A percentile compares a stretch with the other conserved stretches of the same genome.
Conservation (phyloP, 192 early-diverging fungal genomes). For the Linnemannia zychae region DNA sequence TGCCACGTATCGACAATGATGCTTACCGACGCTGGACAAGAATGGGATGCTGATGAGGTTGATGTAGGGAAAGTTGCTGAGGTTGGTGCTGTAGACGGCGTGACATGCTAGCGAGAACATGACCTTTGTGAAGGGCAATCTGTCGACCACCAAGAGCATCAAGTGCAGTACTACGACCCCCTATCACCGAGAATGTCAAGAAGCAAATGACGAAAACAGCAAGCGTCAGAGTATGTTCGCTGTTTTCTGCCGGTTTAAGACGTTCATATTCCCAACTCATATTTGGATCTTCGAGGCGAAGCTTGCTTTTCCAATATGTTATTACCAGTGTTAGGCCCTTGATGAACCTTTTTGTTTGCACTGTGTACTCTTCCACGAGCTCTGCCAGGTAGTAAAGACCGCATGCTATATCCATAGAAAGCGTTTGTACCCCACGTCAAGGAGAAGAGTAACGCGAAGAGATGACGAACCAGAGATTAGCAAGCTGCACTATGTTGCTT, state of each 20-base stretch:
- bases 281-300: neutral
- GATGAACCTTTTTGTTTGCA: slow-evolving; percentile 81
- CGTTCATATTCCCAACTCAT: neutral
- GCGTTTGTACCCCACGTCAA: neutral
- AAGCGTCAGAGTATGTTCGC: neutral
- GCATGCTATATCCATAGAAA: slow-evolving; percentile 68
- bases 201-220: no score
- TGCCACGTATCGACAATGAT: neutral
- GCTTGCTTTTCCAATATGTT: neutral
- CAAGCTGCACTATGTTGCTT: neutral
- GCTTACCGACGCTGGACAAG: slow-evolving; percentile 84
- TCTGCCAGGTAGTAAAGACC: slow-evolving; percentile 84
- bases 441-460: neutral
- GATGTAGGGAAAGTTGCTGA: slow-evolving; percentile 88
- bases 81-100: slow-evolving; percentile 83
- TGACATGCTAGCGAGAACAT: slow-evolving; percentile 82
- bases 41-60: slow-evolving; percentile 80
- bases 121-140: slow-evolving; percentile 78
- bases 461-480: neutral
- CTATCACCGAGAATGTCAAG: slow-evolving; percentile 39
- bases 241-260: neutral
- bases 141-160: slow-evolving; percentile 82
- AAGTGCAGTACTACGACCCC: slow-evolving; percentile 76
- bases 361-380: slow-evolving; percentile 84
- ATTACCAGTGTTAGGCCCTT: slow-evolving; percentile 70